phyloP scores from a whole-genome alignment of 2,329 filamentous ascomycete species.

The Penicillium glabrum region DNA sequence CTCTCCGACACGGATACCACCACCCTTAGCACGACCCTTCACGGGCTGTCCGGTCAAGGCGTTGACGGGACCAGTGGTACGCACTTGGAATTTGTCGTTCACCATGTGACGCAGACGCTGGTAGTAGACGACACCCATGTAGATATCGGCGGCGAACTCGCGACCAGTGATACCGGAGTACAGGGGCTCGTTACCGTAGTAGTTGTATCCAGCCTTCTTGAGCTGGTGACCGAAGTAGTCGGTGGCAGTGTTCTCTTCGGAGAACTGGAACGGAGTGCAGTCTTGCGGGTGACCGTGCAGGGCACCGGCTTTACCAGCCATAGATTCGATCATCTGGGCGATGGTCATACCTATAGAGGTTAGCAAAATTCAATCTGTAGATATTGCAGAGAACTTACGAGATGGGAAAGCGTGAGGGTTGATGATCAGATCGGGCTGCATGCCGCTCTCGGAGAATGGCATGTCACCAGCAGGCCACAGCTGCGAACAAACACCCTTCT shows the following conservation, averaged over 20 bases:
- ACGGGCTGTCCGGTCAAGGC: conserved; percentile 91
- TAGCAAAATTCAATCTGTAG: not conserved
- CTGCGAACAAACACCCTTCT: conserved; percentile 95
- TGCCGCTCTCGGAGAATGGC: conserved; percentile 95
- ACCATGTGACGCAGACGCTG: conserved; percentile 99
- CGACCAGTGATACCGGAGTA: conserved; percentile 96
- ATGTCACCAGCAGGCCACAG: conserved; percentile 94
- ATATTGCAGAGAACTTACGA: conserved; percentile 48
- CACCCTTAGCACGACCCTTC: conserved; percentile 93
- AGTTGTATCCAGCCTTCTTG: conserved; percentile 93
- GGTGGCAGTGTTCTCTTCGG: conserved; percentile 84
- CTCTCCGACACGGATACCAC: conserved; percentile 97
- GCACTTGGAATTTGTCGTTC: conserved; percentile 98
- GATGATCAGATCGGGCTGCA: conserved; percentile 97
- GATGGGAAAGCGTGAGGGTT: conserved; percentile 99
- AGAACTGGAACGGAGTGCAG: conserved; percentile 91
- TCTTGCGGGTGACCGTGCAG: conserved; percentile 96
- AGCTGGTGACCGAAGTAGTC: conserved; percentile 97
- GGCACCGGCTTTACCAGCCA: conserved; percentile 91
- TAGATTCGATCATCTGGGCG: conserved; percentile 97
- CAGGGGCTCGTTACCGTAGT: conserved; percentile 97
- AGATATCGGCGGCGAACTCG: conserved; percentile 92
- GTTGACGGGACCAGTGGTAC: conserved; percentile 91
- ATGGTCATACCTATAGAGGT: conserved; percentile 74
- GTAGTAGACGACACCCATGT: conserved; percentile 96